phyloP scores from a whole-genome alignment of 192 early-diverging fungal genomes.

The Blastocladiella britannica region DNA sequence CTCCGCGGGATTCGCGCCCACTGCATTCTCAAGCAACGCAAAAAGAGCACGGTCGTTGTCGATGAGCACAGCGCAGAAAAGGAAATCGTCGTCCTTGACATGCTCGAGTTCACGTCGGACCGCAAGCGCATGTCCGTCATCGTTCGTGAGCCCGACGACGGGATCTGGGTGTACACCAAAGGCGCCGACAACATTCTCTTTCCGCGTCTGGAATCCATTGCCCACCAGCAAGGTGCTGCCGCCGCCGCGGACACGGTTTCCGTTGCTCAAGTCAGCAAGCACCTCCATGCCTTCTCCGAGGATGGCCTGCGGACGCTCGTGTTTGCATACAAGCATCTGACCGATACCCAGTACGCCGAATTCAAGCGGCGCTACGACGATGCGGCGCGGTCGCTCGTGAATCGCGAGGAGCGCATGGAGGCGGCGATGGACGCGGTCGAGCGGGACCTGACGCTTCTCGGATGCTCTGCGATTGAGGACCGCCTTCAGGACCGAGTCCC shows the following conservation, averaged over 20 bases:
- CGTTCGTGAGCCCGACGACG: slow-evolving; percentile 43
- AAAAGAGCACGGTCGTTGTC: slow-evolving; percentile 1
- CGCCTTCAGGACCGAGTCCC: slow-evolving; percentile 33
- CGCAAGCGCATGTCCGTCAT: slow-evolving; percentile 87
- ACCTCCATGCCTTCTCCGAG: slow-evolving; percentile 47
- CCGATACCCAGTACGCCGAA: slow-evolving; percentile 34
- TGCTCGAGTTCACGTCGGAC: slow-evolving; percentile 83
- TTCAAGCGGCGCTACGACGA: slow-evolving; percentile 46
- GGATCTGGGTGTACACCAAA: slow-evolving; percentile 64
- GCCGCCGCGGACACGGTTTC: neutral
- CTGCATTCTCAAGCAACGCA: neutral
- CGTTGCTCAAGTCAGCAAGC: too few species aligned
- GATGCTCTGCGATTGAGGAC: slow-evolving; percentile 40
- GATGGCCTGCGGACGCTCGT: slow-evolving; percentile 68
- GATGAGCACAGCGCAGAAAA: slow-evolving; percentile 3
- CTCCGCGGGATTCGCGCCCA: neutral
- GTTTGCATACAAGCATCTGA: slow-evolving; percentile 46
- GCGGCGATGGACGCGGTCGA: slow-evolving; percentile 22
- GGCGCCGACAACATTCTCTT: slow-evolving; percentile 13
- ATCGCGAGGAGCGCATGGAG: slow-evolving; percentile 27
- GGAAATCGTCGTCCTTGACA: slow-evolving; percentile 38
- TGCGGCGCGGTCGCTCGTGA: slow-evolving; percentile 42
- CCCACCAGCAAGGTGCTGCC: neutral
- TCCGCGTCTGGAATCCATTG: neutral
- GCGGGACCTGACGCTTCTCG: slow-evolving; percentile 19